A percentile compares a stretch with the other conserved stretches of the same genome.
Evolutionary conservation across 2,329 filamentous ascomycete species (phyloP).

Genomic region (Clonostachys sp.): DNA sequence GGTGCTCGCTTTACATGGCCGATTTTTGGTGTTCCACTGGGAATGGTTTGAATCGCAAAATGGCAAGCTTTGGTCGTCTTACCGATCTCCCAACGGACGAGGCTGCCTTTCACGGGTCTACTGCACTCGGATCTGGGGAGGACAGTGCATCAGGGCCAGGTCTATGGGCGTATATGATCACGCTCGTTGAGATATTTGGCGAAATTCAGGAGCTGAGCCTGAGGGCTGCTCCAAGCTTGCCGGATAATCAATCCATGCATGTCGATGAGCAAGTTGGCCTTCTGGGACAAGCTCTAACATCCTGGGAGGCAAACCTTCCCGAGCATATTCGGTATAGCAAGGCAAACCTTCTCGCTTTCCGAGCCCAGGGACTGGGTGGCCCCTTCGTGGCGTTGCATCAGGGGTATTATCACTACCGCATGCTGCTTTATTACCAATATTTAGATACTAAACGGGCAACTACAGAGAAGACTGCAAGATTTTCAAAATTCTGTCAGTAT

Average conservation of each 20-base stretch:
- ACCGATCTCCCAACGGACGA: too few relatives aligned
- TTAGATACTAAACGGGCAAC: constrained; percentile 19
- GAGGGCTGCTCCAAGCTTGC: constrained; percentile 17
- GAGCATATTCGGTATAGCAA: constrained; percentile 10
- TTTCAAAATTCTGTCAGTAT: constrained; percentile 18
- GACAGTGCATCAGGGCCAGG: too few relatives aligned
- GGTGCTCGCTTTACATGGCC: too few relatives aligned
- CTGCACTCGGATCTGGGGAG: too few relatives aligned
- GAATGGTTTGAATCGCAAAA: too few relatives aligned
- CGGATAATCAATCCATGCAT: constrained; percentile 16
- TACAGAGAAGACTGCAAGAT: constrained; percentile 17
- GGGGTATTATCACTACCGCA: constrained; percentile 25
- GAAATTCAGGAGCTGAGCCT: constrained; percentile 23
- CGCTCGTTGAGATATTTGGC: constrained; percentile 20
- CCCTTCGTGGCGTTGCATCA: constrained; percentile 25
- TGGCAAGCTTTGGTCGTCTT: too few relatives aligned
- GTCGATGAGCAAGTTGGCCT: constrained; percentile 9
- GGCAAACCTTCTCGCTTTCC: constrained; percentile 16
- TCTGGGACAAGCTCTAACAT: constrained; percentile 10
- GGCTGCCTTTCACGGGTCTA: too few relatives aligned
- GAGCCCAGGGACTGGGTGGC: constrained; percentile 16
- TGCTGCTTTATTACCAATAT: constrained; percentile 24
- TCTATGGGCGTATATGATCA: constrained; percentile 23
- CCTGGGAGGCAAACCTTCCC: constrained; percentile 14
- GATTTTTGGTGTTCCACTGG: too few relatives aligned